These are phyloP conservation scores for Diplodia mutila DNA, from an alignment of 2,329 filamentous ascomycete species.

Conservation along the genomic window DNA sequence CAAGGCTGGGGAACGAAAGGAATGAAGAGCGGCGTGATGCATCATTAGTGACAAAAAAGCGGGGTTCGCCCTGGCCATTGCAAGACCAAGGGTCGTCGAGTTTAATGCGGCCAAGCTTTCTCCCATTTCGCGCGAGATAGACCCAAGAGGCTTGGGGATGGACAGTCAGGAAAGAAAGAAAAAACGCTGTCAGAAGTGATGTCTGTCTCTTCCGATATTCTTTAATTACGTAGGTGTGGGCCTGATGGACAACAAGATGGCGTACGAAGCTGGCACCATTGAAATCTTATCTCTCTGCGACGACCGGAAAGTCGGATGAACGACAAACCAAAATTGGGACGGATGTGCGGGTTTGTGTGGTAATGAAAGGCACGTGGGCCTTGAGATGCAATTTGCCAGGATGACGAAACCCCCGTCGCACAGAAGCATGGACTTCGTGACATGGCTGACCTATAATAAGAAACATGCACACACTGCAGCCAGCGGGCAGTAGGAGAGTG, in stretches of 20 bases:
- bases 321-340: background rate
- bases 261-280: background rate
- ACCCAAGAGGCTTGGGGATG: background rate
- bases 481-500: constrained; percentile 2
- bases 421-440: constrained; percentile 20
- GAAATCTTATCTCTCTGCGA: background rate
- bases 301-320: background rate
- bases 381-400: constrained; percentile 9
- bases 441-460: constrained; percentile 24
- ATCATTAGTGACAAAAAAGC: constrained; percentile 23
- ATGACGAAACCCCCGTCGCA: constrained; percentile 11
- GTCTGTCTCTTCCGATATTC: background rate
- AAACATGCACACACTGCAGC: constrained; percentile 20
- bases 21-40: background rate
- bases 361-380: constrained; percentile 21
- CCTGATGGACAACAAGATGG: background rate
- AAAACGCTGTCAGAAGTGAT: background rate
- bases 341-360: background rate
- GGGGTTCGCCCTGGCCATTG: constrained; percentile 28
- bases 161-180: no score
- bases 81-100: constrained; percentile 26
- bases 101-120: constrained; percentile 29
- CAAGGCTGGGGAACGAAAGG: background rate
- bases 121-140: constrained; percentile 10
- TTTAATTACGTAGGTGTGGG: background rate